Evolutionary conservation across 2,329 filamentous ascomycete species (phyloP).

Genomic region (Escovopsis sp.): DNA sequence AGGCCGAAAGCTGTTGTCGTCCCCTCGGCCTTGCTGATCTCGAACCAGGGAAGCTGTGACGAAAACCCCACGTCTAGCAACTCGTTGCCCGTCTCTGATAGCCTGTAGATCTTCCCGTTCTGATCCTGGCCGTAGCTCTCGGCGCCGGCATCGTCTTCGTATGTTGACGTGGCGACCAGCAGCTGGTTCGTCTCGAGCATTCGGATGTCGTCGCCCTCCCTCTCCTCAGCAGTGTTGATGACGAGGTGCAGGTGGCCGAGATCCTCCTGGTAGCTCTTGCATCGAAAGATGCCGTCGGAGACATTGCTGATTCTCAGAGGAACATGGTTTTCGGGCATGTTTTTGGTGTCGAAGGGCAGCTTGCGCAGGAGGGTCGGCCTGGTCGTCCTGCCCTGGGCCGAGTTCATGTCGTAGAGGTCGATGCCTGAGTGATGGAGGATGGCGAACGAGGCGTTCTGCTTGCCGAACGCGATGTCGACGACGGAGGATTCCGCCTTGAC

Average conservation of each 20-base stretch:
- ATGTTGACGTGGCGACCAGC: constrained; percentile 18
- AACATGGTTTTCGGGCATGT: constrained; percentile 10
- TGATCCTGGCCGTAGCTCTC: constrained; percentile 31
- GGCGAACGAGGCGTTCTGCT: constrained; percentile 49
- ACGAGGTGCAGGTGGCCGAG: constrained; percentile 11
- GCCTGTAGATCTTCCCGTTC: constrained; percentile 28
- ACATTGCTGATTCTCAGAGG: constrained; percentile 20
- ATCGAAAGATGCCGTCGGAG: constrained; percentile 14
- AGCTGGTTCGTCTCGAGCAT: constrained; percentile 10
- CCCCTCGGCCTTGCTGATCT: constrained; percentile 29
- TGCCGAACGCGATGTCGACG: constrained; percentile 61
- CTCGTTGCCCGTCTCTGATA: constrained; percentile 20
- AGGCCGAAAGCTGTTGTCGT: constrained; percentile 44
- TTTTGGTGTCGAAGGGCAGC: constrained; percentile 22
- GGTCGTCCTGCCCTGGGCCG: constrained; percentile 38
- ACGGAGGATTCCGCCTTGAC: constrained; percentile 46
- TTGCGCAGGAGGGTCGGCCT: constrained; percentile 26
- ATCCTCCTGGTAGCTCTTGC: constrained; percentile 18
- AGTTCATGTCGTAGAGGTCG: constrained; percentile 55
- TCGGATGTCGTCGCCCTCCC: constrained; percentile 6
- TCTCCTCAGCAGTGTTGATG: constrained; percentile 8
- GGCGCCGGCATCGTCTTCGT: constrained; percentile 14
- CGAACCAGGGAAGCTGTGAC: constrained; percentile 36
- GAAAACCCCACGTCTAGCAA: constrained; percentile 26
- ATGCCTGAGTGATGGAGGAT: constrained; percentile 55